These are phyloP conservation scores for Gentiana macrophylla DNA, from an alignment of 257 asterid species.

Conservation along the genomic window DNA sequence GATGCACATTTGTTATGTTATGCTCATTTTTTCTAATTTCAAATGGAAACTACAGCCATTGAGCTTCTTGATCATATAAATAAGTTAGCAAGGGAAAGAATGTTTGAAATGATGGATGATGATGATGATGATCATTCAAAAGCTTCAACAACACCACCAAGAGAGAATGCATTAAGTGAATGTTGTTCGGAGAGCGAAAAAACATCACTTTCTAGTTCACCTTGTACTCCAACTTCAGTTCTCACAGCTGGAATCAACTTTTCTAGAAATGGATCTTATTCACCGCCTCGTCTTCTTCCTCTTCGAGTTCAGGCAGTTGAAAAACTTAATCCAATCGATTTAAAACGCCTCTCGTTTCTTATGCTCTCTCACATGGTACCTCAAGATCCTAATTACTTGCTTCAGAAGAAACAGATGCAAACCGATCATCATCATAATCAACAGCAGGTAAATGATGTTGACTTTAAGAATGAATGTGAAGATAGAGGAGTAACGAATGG, in stretches of 20 bases:
- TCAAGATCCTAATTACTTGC: slow-evolving; percentile 27
- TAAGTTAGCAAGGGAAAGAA: slow-evolving; percentile 55
- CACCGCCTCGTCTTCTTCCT: slow-evolving; percentile 50
- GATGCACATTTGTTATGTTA: not conserved
- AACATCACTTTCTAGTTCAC: slow-evolving; percentile 38
- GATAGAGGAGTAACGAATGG: slow-evolving; percentile 9
- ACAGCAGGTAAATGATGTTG: not conserved
- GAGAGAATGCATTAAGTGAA: slow-evolving; percentile 32
- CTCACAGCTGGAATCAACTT: slow-evolving; percentile 37
- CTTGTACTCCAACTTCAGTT: slow-evolving; percentile 86
- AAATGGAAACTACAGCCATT: slow-evolving; percentile 27
- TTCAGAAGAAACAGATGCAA: slow-evolving; percentile 21
- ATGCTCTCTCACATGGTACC: slow-evolving; percentile 46
- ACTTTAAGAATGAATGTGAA: slow-evolving; percentile 12
- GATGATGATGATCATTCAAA: slow-evolving; percentile 55
- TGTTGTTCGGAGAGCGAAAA: slow-evolving; percentile 33
- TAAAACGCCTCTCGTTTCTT: slow-evolving; percentile 67
- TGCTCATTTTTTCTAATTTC: too few species aligned
- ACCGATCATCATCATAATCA: slow-evolving; percentile 2
- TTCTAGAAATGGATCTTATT: slow-evolving; percentile 17
- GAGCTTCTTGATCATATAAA: slow-evolving; percentile 59
- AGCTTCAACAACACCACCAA: slow-evolving; percentile 28
- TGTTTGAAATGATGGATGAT: slow-evolving; percentile 59
- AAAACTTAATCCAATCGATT: slow-evolving; percentile 69
- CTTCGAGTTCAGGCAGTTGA: slow-evolving; percentile 59